Conservation (phyloP, 2,329 filamentous ascomycete species). For the Penicillium rolfsii region DNA sequence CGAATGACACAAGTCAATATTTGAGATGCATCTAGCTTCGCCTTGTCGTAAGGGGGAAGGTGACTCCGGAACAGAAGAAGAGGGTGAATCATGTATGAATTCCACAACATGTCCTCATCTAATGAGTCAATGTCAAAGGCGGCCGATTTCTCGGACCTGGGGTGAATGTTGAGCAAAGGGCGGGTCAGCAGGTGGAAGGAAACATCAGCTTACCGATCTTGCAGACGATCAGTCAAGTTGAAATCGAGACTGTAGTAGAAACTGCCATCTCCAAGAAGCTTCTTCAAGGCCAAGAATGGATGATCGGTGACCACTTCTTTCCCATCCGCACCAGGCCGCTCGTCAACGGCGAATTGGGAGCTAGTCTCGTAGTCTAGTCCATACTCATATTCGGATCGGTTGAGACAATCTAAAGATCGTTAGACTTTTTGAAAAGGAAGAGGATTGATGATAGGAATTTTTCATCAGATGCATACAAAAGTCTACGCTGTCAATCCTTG, state of each 20-base stretch:
- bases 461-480: constrained; percentile 60
- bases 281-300: constrained; percentile 87
- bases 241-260: constrained; percentile 99
- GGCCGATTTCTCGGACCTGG: constrained; percentile 71
- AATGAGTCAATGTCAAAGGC: constrained; percentile 91
- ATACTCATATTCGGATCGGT: constrained; percentile 82
- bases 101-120: constrained; percentile 93
- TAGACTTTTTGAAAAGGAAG: constrained; percentile 11
- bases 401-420: constrained; percentile 71
- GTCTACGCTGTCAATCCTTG: constrained; percentile 82
- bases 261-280: constrained; percentile 86
- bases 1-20: constrained; percentile 93
- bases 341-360: constrained; percentile 58
- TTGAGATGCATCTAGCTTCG: constrained; percentile 79
- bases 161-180: constrained; percentile 21
- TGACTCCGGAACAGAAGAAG: constrained; percentile 86
- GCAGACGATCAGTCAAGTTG: constrained; percentile 88
- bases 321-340: constrained; percentile 58
- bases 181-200: constrained; percentile 8
- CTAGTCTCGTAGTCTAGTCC: constrained; percentile 62
- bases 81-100: constrained; percentile 96
- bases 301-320: constrained; percentile 77
- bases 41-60: constrained; percentile 73
- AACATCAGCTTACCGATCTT: constrained; percentile 68
- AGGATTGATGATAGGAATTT: not conserved